Percentiles rank a stretch among this genome's conserved stretches.
phyloP scores from a whole-genome alignment of 2,329 filamentous ascomycete species.

The Erysiphe pulchra region DNA sequence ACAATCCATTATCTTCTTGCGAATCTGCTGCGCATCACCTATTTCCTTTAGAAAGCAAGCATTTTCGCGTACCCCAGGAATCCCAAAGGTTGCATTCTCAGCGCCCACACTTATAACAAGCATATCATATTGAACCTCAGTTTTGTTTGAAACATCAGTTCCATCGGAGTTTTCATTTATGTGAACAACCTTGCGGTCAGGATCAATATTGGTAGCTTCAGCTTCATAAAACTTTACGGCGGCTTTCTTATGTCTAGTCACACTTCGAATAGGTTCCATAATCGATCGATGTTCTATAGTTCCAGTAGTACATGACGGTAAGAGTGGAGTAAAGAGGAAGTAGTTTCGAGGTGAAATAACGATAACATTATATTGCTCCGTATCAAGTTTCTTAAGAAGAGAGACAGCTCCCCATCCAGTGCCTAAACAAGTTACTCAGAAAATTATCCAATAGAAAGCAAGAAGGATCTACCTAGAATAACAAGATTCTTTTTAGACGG shows the following conservation, averaged over 20 bases:
- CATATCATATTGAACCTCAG: conserved; percentile 93
- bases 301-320: conserved; percentile 92
- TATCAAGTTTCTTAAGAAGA: conserved; percentile 93
- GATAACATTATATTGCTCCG: conserved; percentile 95
- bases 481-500: conserved; percentile 91
- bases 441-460: not conserved
- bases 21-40: conserved; percentile 79
- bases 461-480: conserved; percentile 47
- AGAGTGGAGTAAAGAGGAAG: conserved; percentile 95
- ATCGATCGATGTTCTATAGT: conserved; percentile 97
- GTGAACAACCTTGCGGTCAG: conserved; percentile 65
- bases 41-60: conserved; percentile 99
- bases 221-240: conserved; percentile 94
- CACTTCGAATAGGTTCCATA: conserved; percentile 96
- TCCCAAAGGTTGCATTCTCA: conserved; percentile 96
- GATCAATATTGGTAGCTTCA: conserved; percentile 85
- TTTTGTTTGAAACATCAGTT: conserved; percentile 57
- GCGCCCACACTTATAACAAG: conserved; percentile 90
- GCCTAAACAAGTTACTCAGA: conserved; percentile 25
- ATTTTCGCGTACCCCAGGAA: conserved; percentile 82
- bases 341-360: conserved; percentile 97
- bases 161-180: conserved; percentile 85
- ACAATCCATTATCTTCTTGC: conserved; percentile 98
- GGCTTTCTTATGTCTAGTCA: conserved; percentile 83
- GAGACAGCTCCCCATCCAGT: conserved; percentile 94